Conservation (phyloP, 805 yeast genomes). For the Pichia cabralensis region DNA sequence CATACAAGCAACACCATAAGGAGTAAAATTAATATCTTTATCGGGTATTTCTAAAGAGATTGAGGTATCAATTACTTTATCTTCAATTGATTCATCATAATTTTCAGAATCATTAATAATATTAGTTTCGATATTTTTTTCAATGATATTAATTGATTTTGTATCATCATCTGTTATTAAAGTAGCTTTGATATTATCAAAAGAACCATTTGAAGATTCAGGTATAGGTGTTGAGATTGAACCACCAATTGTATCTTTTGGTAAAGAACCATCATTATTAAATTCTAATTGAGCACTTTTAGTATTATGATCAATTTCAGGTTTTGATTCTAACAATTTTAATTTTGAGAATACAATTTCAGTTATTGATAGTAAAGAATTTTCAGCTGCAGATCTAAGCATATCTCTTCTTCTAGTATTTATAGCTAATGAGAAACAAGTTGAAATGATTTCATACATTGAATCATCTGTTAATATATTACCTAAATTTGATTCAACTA, state of each 20-base stretch:
- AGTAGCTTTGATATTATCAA: neutral
- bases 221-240: conserved; percentile 16
- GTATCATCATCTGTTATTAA: neutral
- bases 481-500: conserved; percentile 58
- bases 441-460: conserved; percentile 80
- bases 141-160: conserved; percentile 1
- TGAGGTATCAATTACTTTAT: too few species aligned
- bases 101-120: neutral
- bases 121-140: neutral
- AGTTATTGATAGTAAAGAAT: conserved; percentile 63
- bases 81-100: neutral
- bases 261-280: conserved; percentile 27
- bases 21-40: conserved; percentile 24
- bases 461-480: conserved; percentile 67
- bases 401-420: conserved; percentile 88
- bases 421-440: conserved; percentile 84
- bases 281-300: conserved; percentile 19
- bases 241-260: conserved; percentile 53
- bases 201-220: neutral
- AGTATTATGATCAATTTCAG: conserved; percentile 22
- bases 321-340: conserved; percentile 34
- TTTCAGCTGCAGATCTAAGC: conserved; percentile 79
- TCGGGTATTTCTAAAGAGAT: conserved; percentile 3
- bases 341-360: conserved; percentile 56
- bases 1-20: conserved; percentile 68